Conservation (phyloP, 306 rosid genomes). For the Hippophae tibetana region DNA sequence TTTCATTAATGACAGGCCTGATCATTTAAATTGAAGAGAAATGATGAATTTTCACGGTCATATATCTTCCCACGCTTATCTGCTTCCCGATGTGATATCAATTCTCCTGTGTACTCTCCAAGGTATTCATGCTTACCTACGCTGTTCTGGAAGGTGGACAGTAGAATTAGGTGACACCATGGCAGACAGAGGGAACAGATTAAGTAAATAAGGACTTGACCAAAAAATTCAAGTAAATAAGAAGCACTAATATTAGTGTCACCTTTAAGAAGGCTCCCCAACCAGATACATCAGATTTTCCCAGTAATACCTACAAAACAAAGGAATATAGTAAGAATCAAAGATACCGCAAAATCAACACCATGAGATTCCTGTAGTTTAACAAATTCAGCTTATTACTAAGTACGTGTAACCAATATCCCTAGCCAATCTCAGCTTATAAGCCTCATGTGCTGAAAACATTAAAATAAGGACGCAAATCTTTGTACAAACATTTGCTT, state of each 20-base stretch:
- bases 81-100: conserved; percentile 93
- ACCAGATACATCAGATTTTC: conserved; percentile 94
- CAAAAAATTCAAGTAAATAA: too few relatives aligned
- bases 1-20: conserved; percentile 49
- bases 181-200: neutral
- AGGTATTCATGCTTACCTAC: conserved; percentile 97
- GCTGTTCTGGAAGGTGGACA: conserved; percentile 57
- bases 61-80: conserved; percentile 99
- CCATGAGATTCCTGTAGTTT: too few relatives aligned
- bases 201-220: too few relatives aligned
- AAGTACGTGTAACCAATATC: too few relatives aligned
- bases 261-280: conserved; percentile 99
- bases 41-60: conserved; percentile 96
- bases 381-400: too few relatives aligned
- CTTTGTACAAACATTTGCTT: too few relatives aligned
- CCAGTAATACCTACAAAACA: conserved; percentile 73
- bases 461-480: too few relatives aligned
- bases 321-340: conserved; percentile 9
- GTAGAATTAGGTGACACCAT: conserved; percentile 19
- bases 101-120: conserved; percentile 97
- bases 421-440: too few relatives aligned
- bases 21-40: conserved; percentile 94
- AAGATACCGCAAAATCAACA: neutral
- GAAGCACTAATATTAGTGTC: neutral
- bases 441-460: too few relatives aligned